Base-by-base conservation (phyloP, 164 flowering plant genomes). In the Cinnamomum micranthum region DNA sequence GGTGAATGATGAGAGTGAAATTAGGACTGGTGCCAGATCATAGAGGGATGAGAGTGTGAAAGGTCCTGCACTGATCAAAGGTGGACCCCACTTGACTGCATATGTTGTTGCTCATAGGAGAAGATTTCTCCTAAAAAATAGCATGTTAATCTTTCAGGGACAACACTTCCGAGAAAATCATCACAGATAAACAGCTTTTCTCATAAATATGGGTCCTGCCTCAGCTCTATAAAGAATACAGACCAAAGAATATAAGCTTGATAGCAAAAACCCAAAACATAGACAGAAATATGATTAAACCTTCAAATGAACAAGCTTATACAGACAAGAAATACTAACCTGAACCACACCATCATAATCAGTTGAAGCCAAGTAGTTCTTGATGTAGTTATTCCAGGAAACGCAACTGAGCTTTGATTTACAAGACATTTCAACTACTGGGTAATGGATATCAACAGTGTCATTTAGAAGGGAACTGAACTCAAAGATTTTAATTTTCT, bases 341-440 rank as follows among this genome's bases (percentile, higher is more conserved):
- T 96, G 95, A 24, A 96, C 98, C 28, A 85, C 77, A 70, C 99
- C 99, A 83, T 96, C 99, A 81, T 94, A 91, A 81, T 92, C 97
- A 72, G 97, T 88, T 71, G 99, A 94, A 77, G 97, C 99, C 76
- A 96, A 84, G 81, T 91, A 94, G 81, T 92, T 96, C 79, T 90
- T 91, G 81, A 96, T 88, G 80, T 96, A 96, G 85, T 69, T 85
- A 79, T 96, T 96, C 99, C 99, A 96, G 84, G 90, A 89, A 82
- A 91, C 78, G 68, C 95, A 84, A 76, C 95, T 96, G 63, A 96
- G 87, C 87, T 82, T 94, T 75, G 97, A 92, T 80, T 76, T 87
- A 80, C 89, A 92, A 50, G 90, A 35, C 94, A 96, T 90, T 87
- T 96, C 99, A 74, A 88, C 77, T 25, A 73, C 92, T 10, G 99